Evolutionary conservation across 2,329 filamentous ascomycete species (phyloP), one percentile per base, ranked within the genome.

Genomic region (Pestalotiopsis sp.): DNA sequence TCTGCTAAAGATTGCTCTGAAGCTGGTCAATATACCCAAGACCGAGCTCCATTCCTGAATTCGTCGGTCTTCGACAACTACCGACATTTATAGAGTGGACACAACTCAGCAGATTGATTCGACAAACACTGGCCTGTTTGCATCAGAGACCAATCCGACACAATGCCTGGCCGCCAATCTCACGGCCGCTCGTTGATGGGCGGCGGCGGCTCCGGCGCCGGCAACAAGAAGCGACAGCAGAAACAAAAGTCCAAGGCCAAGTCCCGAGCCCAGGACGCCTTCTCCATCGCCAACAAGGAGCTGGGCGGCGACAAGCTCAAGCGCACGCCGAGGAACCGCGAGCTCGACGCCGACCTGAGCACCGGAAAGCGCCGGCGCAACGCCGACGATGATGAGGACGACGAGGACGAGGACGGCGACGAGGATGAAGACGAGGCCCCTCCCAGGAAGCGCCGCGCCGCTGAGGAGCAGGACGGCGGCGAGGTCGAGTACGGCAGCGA

Each of bases 401-500:
- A 90, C 0, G 85, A 91, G 67, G 86, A 88, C 0, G 85, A 86
- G 3, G 82, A 87, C 0, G 90, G 91, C 20, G 88, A 88, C 68
- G 90, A 89, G 12, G 91, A 88, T 62, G 91, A 92, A 70, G 90
- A 87, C 3, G 89, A 90, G 61, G 90, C 87, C 4, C 78, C 75
- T 2, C 78, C 76, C 17, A 74, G 75, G 60, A 83, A 83, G 71
- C 83, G 81, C 77, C 82, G 83, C 52, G 83, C 78, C 56, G 80
- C 74, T 64, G 80, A 79, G 17, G 81, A 82, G 52, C 81, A 84
- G 4, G 83, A 81, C 4, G 84, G 87, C 5, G 84, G 89, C 74
- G 86, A 86, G 58, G 84, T 89, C 17, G 92, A 95, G 69, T 90
- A 91, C 71, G 93, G 93, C 11, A 95, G 91, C 73, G 95, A 97